Conservation (phyloP, 495 filamentous ascomycete genomes). For the Neurospora hispaniola region DNA sequence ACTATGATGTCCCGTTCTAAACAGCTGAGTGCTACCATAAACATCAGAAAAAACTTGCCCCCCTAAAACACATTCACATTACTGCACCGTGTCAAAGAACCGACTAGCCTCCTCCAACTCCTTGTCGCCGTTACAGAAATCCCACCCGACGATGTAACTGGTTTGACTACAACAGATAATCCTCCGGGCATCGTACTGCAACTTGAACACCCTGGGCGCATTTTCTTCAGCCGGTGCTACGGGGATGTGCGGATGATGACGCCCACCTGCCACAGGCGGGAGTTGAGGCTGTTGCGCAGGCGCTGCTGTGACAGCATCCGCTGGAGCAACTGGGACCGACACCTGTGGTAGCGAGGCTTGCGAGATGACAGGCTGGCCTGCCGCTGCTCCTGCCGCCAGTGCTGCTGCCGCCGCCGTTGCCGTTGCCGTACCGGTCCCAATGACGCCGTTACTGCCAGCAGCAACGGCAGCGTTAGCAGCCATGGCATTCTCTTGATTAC, state of each 20-base stretch:
- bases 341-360: neutral
- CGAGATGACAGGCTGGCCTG: neutral
- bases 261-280: neutral
- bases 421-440: neutral
- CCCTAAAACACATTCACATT: neutral
- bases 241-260: slow-evolving; percentile 11
- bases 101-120: slow-evolving; percentile 69
- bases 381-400: neutral
- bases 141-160: slow-evolving; percentile 89
- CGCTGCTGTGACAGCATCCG: neutral
- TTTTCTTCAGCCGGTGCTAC: slow-evolving; percentile 26
- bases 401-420: neutral
- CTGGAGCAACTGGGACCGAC: neutral
- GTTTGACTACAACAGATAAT: slow-evolving; percentile 93
- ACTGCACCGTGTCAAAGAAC: slow-evolving; percentile 59
- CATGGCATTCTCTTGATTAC: slow-evolving; percentile 8
- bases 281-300: neutral
- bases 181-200: slow-evolving; percentile 89
- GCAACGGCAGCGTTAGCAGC: neutral
- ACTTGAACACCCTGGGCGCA: slow-evolving; percentile 78
- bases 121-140: slow-evolving; percentile 85
- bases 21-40: neutral
- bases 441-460: neutral
- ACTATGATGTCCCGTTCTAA: neutral
- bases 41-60: neutral